Percentiles rank a stretch among this genome's conserved stretches.
Evolutionary conservation across 2,329 filamentous ascomycete genomes (phyloP).

Genomic region (Aspergillus versicolor): DNA sequence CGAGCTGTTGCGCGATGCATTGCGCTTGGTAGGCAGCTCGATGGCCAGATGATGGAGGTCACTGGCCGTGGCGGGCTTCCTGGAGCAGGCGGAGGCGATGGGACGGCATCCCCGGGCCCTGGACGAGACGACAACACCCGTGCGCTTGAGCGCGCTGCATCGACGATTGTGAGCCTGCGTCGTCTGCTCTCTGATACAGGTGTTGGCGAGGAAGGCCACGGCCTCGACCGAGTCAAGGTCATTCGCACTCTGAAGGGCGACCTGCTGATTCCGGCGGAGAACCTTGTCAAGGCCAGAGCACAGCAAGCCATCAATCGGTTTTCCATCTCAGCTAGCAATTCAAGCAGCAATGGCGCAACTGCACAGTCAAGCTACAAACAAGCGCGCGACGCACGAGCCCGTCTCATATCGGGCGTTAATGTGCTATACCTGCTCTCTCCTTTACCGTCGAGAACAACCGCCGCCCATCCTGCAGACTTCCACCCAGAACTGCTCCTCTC

Average conservation of each 20-base stretch:
- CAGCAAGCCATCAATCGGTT: slow-evolving; percentile 84
- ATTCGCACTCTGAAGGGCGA: slow-evolving; percentile 69
- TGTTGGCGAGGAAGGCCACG: slow-evolving; percentile 71
- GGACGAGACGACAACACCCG: slow-evolving; percentile 71
- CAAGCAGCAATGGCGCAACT: slow-evolving; percentile 24
- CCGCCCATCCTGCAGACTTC: slow-evolving; percentile 48
- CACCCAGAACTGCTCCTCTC: slow-evolving; percentile 71
- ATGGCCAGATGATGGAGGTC: slow-evolving; percentile 77
- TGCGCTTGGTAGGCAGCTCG: slow-evolving; percentile 78
- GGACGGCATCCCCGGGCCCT: slow-evolving; percentile 23
- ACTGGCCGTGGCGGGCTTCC: slow-evolving; percentile 40
- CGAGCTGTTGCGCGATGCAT: slow-evolving; percentile 75
- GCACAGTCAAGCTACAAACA: slow-evolving; percentile 55
- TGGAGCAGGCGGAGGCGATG: slow-evolving; percentile 35
- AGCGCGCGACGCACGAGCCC: slow-evolving; percentile 71
- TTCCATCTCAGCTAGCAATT: slow-evolving; percentile 59
- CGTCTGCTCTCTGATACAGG: slow-evolving; percentile 69
- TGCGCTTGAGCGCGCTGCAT: slow-evolving; percentile 76
- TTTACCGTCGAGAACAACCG: slow-evolving; percentile 49
- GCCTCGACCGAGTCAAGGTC: slow-evolving; percentile 71
- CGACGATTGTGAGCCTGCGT: slow-evolving; percentile 73
- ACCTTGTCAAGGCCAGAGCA: slow-evolving; percentile 68
- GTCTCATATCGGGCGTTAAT: slow-evolving; percentile 70
- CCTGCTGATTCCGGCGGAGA: slow-evolving; percentile 70
- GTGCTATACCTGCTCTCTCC: slow-evolving; percentile 82